These are phyloP conservation scores for Yamadazyma membranifaciens DNA, from an alignment of 1,139 yeast species.

Conservation along the genomic window DNA sequence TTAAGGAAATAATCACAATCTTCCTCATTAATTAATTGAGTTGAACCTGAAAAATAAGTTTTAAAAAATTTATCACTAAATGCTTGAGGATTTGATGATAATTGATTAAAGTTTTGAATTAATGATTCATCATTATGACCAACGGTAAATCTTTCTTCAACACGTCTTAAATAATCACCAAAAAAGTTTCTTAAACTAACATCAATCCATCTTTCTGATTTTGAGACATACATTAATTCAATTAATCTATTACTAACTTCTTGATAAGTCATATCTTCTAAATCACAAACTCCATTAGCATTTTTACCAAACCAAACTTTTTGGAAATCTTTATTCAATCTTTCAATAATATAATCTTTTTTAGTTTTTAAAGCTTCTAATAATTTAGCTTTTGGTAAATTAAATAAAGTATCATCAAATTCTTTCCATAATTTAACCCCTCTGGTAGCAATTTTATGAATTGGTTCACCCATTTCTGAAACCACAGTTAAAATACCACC, in stretches of 20 bases:
- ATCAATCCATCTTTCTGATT: conserved; percentile 88
- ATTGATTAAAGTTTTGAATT: conserved; percentile 68
- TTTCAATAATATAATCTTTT: conserved; percentile 81
- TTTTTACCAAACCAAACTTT: conserved; percentile 95
- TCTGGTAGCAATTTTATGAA: conserved; percentile 96
- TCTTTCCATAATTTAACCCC: conserved; percentile 98
- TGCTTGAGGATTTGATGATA: conserved; percentile 59
- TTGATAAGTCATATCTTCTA: conserved; percentile 93
- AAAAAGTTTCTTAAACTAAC: conserved; percentile 78
- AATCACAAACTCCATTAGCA: conserved; percentile 78
- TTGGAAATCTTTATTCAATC: conserved; percentile 91
- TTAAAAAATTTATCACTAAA: conserved; percentile 60
- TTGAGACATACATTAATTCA: conserved; percentile 82
- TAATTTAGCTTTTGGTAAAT: conserved; percentile 85
- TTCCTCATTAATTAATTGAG: conserved; percentile 89
- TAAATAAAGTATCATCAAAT: conserved; percentile 89
- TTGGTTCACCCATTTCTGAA: conserved; percentile 99
- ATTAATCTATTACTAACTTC: conserved; percentile 87
- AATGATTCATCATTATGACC: conserved; percentile 57
- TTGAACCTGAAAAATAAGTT: conserved; percentile 69
- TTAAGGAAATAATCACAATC: conserved; percentile 91
- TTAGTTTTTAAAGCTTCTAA: conserved; percentile 78
- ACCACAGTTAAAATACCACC: conserved; percentile 96
- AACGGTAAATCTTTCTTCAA: conserved; percentile 89
- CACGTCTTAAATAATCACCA: conserved; percentile 86